Base-by-base conservation (phyloP, 169 alveolate species). In the Cryptosporidium sp. region DNA sequence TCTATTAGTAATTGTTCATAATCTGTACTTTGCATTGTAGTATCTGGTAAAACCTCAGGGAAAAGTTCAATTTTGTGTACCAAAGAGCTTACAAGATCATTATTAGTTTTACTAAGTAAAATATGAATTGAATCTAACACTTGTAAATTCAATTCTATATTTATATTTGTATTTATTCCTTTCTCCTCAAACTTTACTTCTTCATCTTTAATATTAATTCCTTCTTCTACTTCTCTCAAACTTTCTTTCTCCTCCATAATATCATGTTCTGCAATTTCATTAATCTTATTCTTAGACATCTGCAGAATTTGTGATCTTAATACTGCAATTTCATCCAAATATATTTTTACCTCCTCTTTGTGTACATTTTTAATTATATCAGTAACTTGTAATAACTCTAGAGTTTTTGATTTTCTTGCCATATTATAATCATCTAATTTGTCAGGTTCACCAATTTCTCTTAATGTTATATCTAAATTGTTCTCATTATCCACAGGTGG, bases 301-400 rank as follows among this genome's bases (percentile, higher is more conserved):
- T 62, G 26, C 52, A 80, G 12, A 42, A 80, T 80, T 37, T 80
- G 89, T 12, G 89, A 80, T 21, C 89, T 80, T 65, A 80, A 44
- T 10, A 29, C 23, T 39, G 75, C 72, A 42, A 80, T 80, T 62
- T 80, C 89, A 35, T 80, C 75, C 35, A 80, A 65, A 48, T 80
- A 80, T 61, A 80, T 80, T 29, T 80, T 80, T 1, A 80, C 65
- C 42, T 80, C 89, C 26, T 80, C 89, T 7, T 53, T 60, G 44
- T 80, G 89, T 14, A 80, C 89, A 44, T 60, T 80, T 62, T 80
- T 80, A 62, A 80, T 80, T 44, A 80, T 80, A 39, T 80, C 75
- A 12, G 89, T 80, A 21, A 80, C 75, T 45, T 80, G 73, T 10
- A 80, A 44, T 48, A 80, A 62, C 29, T 80, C 75, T n/a, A 42